Conservation (phyloP, 192 early-diverging fungal species). For the Geosiphon pyriformis region DNA sequence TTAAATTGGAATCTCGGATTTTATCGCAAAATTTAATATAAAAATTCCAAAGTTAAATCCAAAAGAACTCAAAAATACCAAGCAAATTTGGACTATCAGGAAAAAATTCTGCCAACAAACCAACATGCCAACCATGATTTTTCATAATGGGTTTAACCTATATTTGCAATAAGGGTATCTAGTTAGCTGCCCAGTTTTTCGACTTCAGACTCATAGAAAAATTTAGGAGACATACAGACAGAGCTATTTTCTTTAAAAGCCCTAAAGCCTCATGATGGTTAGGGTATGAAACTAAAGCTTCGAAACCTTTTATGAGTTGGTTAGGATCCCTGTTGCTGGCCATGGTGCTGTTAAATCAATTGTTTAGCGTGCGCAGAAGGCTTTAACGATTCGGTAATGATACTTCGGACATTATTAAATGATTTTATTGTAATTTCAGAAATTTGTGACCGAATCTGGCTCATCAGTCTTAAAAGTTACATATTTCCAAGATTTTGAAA, state of each 20-base stretch:
- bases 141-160: constrained; percentile 69
- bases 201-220: not conserved
- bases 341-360: too few species aligned
- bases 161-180: not conserved
- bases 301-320: not conserved
- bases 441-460: too few species aligned
- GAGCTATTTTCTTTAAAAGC: constrained; percentile 37
- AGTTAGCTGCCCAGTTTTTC: not conserved
- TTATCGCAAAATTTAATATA: not conserved
- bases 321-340: too few species aligned
- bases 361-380: too few species aligned
- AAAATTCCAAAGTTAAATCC: not conserved
- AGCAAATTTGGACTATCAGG: constrained; percentile 41
- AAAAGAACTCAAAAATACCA: constrained; percentile 22
- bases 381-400: too few species aligned
- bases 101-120: constrained; percentile 53
- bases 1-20: not conserved
- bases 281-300: not conserved
- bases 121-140: constrained; percentile 54
- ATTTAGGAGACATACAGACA: constrained; percentile 26
- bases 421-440: too few species aligned
- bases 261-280: constrained; percentile 42
- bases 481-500: too few species aligned
- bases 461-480: too few species aligned
- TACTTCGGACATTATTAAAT: too few species aligned